Conservation (phyloP, 805 yeast species). For the Millerago galiae region DNA sequence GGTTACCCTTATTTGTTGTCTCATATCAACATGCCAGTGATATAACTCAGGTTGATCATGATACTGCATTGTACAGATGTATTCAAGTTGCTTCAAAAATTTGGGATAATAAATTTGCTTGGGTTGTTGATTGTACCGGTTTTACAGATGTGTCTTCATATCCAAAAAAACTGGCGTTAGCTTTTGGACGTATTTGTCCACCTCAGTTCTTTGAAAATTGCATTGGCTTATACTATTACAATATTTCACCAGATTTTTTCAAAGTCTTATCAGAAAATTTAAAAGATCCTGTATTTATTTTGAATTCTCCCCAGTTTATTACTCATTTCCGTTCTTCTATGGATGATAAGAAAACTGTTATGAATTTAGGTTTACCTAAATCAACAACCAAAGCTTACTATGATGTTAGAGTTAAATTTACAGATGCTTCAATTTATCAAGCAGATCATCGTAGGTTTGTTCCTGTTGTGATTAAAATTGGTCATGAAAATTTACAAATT, state of each 20-base stretch:
- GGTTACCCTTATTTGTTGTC: slow-evolving; percentile 59
- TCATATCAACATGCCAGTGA: slow-evolving; percentile 35
- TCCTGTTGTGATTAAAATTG: slow-evolving; percentile 61
- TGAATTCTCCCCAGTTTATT: slow-evolving; percentile 10
- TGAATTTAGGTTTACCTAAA: slow-evolving; percentile 38
- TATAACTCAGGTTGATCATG: slow-evolving; percentile 32
- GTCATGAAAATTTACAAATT: slow-evolving; percentile 61
- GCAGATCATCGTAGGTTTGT: slow-evolving; percentile 40
- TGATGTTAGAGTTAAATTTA: slow-evolving; percentile 46
- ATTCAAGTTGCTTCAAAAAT: slow-evolving; percentile 62
- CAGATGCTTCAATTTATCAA: slow-evolving; percentile 48
- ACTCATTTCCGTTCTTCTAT: slow-evolving; percentile 39
- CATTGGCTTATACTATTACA: slow-evolving; percentile 42
- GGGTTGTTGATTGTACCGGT: slow-evolving; percentile 67
- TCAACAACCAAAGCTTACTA: slow-evolving; percentile 35
- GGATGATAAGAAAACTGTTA: slow-evolving; percentile 38
- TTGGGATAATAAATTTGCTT: slow-evolving; percentile 61
- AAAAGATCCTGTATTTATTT: slow-evolving; percentile 17
- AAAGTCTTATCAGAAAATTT: slow-evolving; percentile 20
- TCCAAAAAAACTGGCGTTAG: slow-evolving; percentile 26
- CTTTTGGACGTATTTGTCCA: slow-evolving; percentile 44
- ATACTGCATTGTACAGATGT: slow-evolving; percentile 49
- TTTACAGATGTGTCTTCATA: slow-evolving; percentile 29
- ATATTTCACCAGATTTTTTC: slow-evolving; percentile 27
- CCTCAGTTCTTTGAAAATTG: slow-evolving; percentile 46